Conservation (phyloP, 768 basidiomycete genomes). For the Suillus subalutaceus region DNA sequence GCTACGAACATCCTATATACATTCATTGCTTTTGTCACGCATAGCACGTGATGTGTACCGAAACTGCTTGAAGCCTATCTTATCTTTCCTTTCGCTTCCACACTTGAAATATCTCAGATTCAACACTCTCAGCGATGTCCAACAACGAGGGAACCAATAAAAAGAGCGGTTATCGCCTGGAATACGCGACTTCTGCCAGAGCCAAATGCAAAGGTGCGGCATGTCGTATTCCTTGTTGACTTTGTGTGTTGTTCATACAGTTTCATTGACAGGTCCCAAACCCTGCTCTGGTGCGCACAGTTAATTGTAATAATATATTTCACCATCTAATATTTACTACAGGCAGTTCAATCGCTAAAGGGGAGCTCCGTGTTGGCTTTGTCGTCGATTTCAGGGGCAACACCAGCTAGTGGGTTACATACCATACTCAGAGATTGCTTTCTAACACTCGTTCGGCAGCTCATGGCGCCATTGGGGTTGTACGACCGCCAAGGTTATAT, state of each 20-base stretch:
- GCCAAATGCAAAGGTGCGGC: constrained; percentile 73
- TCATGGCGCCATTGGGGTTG: constrained; percentile 94
- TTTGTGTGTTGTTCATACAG: constrained; percentile 23
- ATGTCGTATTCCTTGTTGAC: constrained; percentile 25
- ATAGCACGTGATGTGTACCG: no score
- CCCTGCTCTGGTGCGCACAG: constrained; percentile 64
- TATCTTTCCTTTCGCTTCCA: constrained; percentile 35
- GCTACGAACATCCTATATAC: no score
- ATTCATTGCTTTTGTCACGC: no score
- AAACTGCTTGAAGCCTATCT: no score
- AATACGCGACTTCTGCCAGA: constrained; percentile 69
- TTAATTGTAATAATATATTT: background rate
- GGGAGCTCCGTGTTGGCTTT: constrained; percentile 69
- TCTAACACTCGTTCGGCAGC: constrained; percentile 37
- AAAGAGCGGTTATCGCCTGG: constrained; percentile 68
- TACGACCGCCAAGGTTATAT: constrained; percentile 65
- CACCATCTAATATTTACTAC: constrained; percentile 20
- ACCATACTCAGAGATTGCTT: constrained; percentile 6
- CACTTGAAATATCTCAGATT: constrained; percentile 21
- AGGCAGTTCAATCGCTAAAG: constrained; percentile 78
- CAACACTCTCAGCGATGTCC: constrained; percentile 31
- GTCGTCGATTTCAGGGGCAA: constrained; percentile 75
- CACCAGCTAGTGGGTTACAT: constrained; percentile 58
- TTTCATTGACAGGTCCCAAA: constrained; percentile 61
- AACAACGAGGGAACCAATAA: constrained; percentile 38